These are phyloP conservation scores for Helichrysum umbraculigerum DNA, from an alignment of 129 eudicot genomes.

Conservation along the genomic window DNA sequence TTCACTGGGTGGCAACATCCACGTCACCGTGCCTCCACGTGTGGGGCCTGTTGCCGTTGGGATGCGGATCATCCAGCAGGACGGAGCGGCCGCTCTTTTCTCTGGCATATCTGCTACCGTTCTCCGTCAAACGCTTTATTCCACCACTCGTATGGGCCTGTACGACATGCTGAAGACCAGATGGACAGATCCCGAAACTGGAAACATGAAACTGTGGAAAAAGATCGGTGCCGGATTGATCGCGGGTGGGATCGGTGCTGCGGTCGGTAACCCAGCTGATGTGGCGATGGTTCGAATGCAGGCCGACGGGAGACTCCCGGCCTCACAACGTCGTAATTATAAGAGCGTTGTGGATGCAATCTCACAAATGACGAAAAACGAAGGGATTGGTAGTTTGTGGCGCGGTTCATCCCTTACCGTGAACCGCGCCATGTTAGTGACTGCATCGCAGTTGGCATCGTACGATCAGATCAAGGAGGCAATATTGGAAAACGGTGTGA, in stretches of 20 bases:
- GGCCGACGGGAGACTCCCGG: constrained; percentile 53
- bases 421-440: constrained; percentile 22
- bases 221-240: constrained; percentile 71
- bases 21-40: not conserved
- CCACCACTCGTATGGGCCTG: constrained; percentile 84
- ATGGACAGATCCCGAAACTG: constrained; percentile 62
- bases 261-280: constrained; percentile 87
- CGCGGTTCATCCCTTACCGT: constrained; percentile 21
- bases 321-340: constrained; percentile 20
- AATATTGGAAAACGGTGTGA: constrained; percentile 12
- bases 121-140: constrained; percentile 77
- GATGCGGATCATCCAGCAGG: constrained; percentile 37
- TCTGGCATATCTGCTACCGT: constrained; percentile 88
- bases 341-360: constrained; percentile 12
- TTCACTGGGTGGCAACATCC: not conserved
- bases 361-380: constrained; percentile 13
- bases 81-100: constrained; percentile 57
- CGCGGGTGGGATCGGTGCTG: constrained; percentile 83
- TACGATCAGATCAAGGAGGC: constrained; percentile 20
- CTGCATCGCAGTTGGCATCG: constrained; percentile 17
- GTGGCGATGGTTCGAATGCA: constrained; percentile 93
- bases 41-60: constrained; percentile 13
- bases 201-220: constrained; percentile 42
- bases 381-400: constrained; percentile 17
- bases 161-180: constrained; percentile 60